Evolutionary conservation across 2,329 filamentous ascomycete genomes (phyloP), one percentile per base, ranked within the genome.

Genomic region (Dendrostoma leiphaemia): DNA sequence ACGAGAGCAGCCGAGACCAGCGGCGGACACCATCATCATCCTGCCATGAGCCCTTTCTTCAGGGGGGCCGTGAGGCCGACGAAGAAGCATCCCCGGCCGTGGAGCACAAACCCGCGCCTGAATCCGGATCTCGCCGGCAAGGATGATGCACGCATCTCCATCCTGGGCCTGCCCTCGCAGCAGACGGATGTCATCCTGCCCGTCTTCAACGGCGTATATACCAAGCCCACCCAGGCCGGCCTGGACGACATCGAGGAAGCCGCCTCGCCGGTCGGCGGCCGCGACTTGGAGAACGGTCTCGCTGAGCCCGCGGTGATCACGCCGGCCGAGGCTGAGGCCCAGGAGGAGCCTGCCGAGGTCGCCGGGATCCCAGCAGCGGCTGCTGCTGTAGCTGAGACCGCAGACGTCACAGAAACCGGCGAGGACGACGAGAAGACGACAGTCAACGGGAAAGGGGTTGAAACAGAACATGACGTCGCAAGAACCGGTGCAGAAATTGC

Each of bases 31-130:
- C 24, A 21, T n/a, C n/a, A n/a, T n/a, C n/a, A n/a, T n/a, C 5
- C 29, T 21, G 50, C 38, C 35, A 58, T 58, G 56, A 58, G 56
- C 46, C 56, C 56, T 19, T 58, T 58, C 48, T 58, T 58, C 47
- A 34, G 52, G 37, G 56, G 56, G 34, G 38, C 44, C 23, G 56
- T 58, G 23, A 31, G 56, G 38, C 56, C 56, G 32, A 38, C 35
- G 21, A 53, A 46, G 32, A 53, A 53, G 21, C 52, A 58, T 29
- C 52, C 48, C 7, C 38, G 56, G 13, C 37, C 52, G 15, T 58
- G 56, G 56, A 55, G 52, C 41, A 32, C 52, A 43, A 58, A 58
- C 21, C 56, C 56, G 9, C 48, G 53, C 12, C 44, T 58, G n/a
- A 58, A 58, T 23, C 56, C 56, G 6, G 52, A 58, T 24, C 31